phyloP scores from a whole-genome alignment of 192 early-diverging fungal species.

The Podila clonocystis region DNA sequence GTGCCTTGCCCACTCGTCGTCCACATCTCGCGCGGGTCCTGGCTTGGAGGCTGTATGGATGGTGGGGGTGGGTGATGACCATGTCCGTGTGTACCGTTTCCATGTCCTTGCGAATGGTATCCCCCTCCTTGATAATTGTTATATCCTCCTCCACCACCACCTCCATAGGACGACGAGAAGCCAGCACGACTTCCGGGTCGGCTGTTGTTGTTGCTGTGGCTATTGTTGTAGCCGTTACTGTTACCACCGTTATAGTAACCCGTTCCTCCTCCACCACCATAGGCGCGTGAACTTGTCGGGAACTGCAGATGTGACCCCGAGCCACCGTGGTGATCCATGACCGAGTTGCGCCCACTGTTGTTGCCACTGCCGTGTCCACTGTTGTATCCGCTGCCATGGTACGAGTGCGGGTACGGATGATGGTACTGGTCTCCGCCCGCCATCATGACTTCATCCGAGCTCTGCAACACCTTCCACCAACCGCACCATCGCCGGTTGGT shows the following conservation, averaged over 20 bases:
- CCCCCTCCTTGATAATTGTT: conserved; percentile 12
- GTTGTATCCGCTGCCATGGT: conserved; percentile 32
- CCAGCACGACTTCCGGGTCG: conserved; percentile 44
- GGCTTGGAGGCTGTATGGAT: conserved; percentile 21
- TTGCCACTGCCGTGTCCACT: conserved; percentile 41
- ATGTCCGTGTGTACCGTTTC: not conserved
- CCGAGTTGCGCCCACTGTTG: conserved; percentile 36
- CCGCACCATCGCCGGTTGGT: conserved; percentile 48
- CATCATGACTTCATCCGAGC: conserved; percentile 47
- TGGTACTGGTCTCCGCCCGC: conserved; percentile 5
- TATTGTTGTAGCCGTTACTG: not conserved
- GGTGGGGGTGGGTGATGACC: conserved; percentile 4
- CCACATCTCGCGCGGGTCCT: conserved; percentile 52
- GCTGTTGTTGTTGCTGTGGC: conserved; percentile 26
- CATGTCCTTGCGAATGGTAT: conserved; percentile 9
- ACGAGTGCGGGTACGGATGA: conserved; percentile 7
- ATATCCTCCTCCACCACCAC: conserved; percentile 7
- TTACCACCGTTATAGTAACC: conserved; percentile 8
- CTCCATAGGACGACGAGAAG: conserved; percentile 10
- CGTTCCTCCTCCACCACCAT: conserved; percentile 24
- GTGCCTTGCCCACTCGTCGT: conserved; percentile 39
- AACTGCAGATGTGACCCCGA: conserved; percentile 23
- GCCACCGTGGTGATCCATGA: conserved; percentile 34
- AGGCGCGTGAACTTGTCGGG: conserved; percentile 30
- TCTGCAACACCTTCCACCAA: conserved; percentile 49